These are phyloP conservation scores for Talaromyces sp. DNA, from an alignment of 2,329 filamentous ascomycete species.

Conservation along the genomic window DNA sequence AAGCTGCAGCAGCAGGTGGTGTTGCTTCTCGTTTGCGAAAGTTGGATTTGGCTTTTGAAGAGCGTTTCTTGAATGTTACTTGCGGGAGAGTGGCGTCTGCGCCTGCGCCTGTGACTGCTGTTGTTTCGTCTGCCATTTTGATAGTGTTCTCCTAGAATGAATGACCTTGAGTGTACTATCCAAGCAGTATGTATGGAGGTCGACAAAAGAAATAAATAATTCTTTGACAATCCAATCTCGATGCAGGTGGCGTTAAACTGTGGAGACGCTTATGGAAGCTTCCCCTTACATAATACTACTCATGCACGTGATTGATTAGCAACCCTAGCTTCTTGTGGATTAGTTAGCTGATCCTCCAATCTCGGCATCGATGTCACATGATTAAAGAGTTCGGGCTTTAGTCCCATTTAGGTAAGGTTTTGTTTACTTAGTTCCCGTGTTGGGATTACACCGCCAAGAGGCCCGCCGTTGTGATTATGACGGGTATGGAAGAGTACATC, in stretches of 20 bases:
- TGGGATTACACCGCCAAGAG: background rate
- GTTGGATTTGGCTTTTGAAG: conserved; percentile 71
- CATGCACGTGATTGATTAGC: conserved; percentile 3
- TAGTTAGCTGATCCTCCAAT: background rate
- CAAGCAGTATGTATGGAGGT: background rate
- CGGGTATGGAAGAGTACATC: background rate
- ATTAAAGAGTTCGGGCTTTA: background rate
- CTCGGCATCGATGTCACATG: background rate
- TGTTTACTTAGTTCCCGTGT: conserved; percentile 4
- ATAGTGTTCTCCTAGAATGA: background rate
- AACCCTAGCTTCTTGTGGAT: background rate
- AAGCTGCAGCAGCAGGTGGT: conserved; percentile 62
- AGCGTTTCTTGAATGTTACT: conserved; percentile 76
- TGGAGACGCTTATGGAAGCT: conserved; percentile 8
- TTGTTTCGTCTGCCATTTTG: conserved; percentile 32
- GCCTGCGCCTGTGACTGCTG: conserved; percentile 8
- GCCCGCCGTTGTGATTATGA: background rate
- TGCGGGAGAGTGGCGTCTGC: conserved; percentile 30
- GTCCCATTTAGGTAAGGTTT: background rate
- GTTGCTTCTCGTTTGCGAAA: conserved; percentile 78
- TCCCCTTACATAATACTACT: background rate
- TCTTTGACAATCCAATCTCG: background rate
- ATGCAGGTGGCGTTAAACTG: conserved; percentile 11
- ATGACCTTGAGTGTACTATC: background rate
- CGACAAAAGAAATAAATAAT: background rate